Base-by-base conservation (phyloP, 2,329 filamentous ascomycete genomes). In the Grosmannia penicillata region DNA sequence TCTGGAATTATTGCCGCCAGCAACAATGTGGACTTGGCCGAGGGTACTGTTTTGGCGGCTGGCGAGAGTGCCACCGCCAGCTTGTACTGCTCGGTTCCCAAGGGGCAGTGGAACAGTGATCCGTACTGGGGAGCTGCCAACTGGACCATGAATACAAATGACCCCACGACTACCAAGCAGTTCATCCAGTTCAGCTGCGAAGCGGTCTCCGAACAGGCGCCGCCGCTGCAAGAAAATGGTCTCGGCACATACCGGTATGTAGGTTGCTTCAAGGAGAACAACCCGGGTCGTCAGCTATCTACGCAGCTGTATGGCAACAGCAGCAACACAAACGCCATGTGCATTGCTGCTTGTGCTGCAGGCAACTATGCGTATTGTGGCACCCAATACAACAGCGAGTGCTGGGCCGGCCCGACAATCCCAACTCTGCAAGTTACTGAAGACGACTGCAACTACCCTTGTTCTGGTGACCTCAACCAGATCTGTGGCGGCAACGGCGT, bases 141-240 rank as follows among this genome's bases (percentile, higher is more conserved):
- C 3, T 75, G 71, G 72, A 71, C 65, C 0, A 60, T 75, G 48
- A 75, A 75, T 50, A 66, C 66, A 33, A 68, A 72, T 37, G 71
- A 74, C 40, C 62, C 64, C 0, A 51, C 49, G 2, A 60, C 67
- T 36, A 65, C 62, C 22, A 75, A 74, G 54, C 65, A 70, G 36
- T 53, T 56, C 8, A 60, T 75, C 6, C 53, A 64, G 10, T 75
- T 75, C 43, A 50, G 50, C 33, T 75, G 72, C 42, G 61, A 53
- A 6, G 70, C 67, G 1, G 60, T 70, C 1, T 47, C 68, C 0
- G 63, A 70, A 38, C 72, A 75, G 49, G 63, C 66, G 0, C 59
- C 68, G 1, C 69, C 70, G 3, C 49, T 70, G 36, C 41, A 61
- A 6, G 33, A 45, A 1, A 57, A 61, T 18, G 66, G 66, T 0